Evolutionary conservation across 2,329 filamentous ascomycete species (phyloP).

Genomic region (Aspergillus chevalieri): DNA sequence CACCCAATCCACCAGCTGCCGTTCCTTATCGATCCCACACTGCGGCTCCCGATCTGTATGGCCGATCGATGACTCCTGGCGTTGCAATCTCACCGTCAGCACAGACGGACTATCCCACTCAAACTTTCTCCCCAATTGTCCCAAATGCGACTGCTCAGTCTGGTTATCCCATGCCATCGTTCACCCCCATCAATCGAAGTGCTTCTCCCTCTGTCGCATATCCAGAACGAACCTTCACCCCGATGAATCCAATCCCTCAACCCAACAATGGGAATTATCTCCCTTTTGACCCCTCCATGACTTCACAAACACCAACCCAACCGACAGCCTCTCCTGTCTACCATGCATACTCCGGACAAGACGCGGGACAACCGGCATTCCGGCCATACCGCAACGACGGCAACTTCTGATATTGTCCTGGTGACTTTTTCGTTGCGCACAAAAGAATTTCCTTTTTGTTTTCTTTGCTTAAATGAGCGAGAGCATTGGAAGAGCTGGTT

Average conservation of each 20-base stretch:
- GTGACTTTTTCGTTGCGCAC: constrained; percentile 2
- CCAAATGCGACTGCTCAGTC: constrained; percentile 6
- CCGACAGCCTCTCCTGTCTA: constrained; percentile 9
- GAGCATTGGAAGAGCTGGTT: constrained; percentile 20
- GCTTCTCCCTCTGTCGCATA: constrained; percentile 3
- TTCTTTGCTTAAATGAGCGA: background rate
- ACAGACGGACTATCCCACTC: background rate
- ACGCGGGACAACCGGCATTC: constrained; percentile 5
- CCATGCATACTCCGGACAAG: constrained; percentile 13
- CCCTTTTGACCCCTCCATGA: constrained; percentile 16
- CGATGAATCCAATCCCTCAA: background rate
- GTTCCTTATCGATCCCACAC: constrained; percentile 16
- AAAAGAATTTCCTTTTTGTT: constrained; percentile 7
- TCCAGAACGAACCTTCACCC: background rate
- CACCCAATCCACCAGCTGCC: background rate
- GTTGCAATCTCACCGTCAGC: background rate
- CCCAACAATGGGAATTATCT: constrained; percentile 13
- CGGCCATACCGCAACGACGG: background rate
- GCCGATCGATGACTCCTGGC: constrained; percentile 14
- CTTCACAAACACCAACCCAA: constrained; percentile 7
- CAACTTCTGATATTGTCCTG: constrained; percentile 17
- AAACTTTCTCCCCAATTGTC: constrained; percentile 5
- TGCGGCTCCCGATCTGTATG: constrained; percentile 15
- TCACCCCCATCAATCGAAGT: constrained; percentile 8
- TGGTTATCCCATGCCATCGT: constrained; percentile 12